Evolutionary conservation across 768 basidiomycete species (phyloP).

Genomic region (Pleurotus sapidus): DNA sequence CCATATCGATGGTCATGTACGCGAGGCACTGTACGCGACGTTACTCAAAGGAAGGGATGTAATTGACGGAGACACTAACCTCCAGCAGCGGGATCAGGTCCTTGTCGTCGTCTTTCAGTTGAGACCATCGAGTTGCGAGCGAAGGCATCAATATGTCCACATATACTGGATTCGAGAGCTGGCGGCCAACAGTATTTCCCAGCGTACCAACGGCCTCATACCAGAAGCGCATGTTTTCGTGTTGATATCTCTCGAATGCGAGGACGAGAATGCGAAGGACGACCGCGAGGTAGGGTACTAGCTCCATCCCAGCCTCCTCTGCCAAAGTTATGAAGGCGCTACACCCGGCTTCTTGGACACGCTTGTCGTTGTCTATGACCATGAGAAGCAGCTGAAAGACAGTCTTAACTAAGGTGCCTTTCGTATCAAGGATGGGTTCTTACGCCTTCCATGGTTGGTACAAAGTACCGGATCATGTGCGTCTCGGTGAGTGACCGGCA

Average conservation of each 20-base stretch:
- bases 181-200: constrained; percentile 91
- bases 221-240: constrained; percentile 97
- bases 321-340: constrained; percentile 98
- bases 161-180: constrained; percentile 80
- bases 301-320: constrained; percentile 89
- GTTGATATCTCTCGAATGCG: constrained; percentile 97
- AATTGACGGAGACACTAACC: constrained; percentile 41
- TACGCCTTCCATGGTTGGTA: constrained; percentile 98
- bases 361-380: constrained; percentile 99
- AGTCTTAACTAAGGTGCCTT: background rate
- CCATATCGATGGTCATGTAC: constrained; percentile 96
- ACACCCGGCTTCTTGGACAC: constrained; percentile 98
- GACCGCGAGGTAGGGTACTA: constrained; percentile 92
- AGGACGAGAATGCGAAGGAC: constrained; percentile 93
- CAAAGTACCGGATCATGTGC: constrained; percentile 87
- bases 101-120: constrained; percentile 85
- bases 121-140: constrained; percentile 84
- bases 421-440: constrained; percentile 5
- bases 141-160: constrained; percentile 98
- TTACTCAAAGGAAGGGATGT: background rate
- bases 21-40: constrained; percentile 74
- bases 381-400: constrained; percentile 81
- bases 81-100: constrained; percentile 94
- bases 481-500: constrained; percentile 82
- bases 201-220: constrained; percentile 99